Evolutionary conservation across 2,329 filamentous ascomycete species (phyloP).

Genomic region (Paramyrothecium sp.): DNA sequence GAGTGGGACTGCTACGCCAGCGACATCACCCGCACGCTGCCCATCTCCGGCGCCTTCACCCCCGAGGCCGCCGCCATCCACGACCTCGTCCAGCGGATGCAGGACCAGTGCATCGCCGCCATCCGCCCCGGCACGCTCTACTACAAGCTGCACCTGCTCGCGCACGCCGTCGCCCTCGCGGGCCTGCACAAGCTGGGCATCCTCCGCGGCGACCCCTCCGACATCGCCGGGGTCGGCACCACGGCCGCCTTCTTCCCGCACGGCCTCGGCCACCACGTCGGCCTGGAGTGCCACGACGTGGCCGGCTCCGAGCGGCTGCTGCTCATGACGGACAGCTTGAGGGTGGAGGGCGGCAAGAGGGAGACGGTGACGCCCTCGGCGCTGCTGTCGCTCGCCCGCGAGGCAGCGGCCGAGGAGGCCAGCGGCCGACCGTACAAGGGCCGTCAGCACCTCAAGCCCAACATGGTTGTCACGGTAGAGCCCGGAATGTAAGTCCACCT

Average conservation of each 20-base stretch:
- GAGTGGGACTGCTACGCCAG: slow-evolving; percentile 86
- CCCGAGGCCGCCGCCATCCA: slow-evolving; percentile 72
- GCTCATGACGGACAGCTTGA: slow-evolving; percentile 21
- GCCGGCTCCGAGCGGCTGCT: slow-evolving; percentile 37
- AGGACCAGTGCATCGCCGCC: slow-evolving; percentile 67
- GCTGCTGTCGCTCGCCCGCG: slow-evolving; percentile 25
- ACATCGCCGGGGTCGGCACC: slow-evolving; percentile 52
- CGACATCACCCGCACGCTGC: slow-evolving; percentile 87
- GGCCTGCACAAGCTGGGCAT: slow-evolving; percentile 73
- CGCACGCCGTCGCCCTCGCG: slow-evolving; percentile 68
- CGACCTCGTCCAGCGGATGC: slow-evolving; percentile 77
- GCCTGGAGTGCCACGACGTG: slow-evolving; percentile 64
- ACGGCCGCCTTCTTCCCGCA: slow-evolving; percentile 65
- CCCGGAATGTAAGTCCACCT: slow-evolving; percentile 59
- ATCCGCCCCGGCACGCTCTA: slow-evolving; percentile 69
- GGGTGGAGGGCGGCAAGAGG: slow-evolving; percentile 37
- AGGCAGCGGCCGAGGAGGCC: slow-evolving; percentile 16
- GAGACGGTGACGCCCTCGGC: slow-evolving; percentile 36
- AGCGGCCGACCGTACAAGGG: slow-evolving; percentile 23
- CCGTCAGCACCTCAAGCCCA: slow-evolving; percentile 46
- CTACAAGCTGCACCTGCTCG: slow-evolving; percentile 70
- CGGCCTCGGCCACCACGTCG: slow-evolving; percentile 64
- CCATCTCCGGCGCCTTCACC: slow-evolving; percentile 68
- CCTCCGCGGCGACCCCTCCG: slow-evolving; percentile 59
- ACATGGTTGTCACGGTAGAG: slow-evolving; percentile 77